Evolutionary conservation across 2,329 filamentous ascomycete genomes (phyloP).

Genomic region (Daldinia eschscholtzii): DNA sequence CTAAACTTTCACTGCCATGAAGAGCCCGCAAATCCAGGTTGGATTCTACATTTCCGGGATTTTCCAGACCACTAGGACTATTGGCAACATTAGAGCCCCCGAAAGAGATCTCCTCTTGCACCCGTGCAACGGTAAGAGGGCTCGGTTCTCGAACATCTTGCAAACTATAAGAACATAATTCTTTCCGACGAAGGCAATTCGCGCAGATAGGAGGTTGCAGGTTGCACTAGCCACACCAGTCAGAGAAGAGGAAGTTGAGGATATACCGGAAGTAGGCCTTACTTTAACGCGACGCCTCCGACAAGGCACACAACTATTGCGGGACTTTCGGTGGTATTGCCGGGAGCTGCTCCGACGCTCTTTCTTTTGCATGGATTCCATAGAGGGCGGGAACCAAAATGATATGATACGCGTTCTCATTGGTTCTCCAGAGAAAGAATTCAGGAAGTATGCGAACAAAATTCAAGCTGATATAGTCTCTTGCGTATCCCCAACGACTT

Average conservation of each 20-base stretch:
- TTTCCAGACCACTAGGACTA: not conserved
- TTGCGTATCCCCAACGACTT: not conserved
- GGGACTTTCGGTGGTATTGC: slow-evolving; percentile 41
- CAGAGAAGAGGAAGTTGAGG: not conserved
- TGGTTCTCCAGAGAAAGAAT: not conserved
- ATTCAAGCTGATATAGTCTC: not conserved
- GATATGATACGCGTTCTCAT: not conserved
- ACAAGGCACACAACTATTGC: slow-evolving; percentile 34
- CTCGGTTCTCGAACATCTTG: slow-evolving; percentile 7
- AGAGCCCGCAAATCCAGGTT: slow-evolving; percentile 1
- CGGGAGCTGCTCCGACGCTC: slow-evolving; percentile 36
- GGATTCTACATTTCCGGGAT: too few relatives aligned
- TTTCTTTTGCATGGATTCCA: slow-evolving; percentile 1
- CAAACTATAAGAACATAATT: slow-evolving; percentile 40
- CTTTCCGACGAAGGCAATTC: slow-evolving; percentile 44
- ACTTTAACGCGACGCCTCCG: slow-evolving; percentile 33
- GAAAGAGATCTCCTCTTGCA: not conserved
- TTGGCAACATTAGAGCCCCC: too few relatives aligned
- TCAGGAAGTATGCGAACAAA: not conserved
- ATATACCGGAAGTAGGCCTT: not conserved
- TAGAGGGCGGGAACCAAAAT: not conserved
- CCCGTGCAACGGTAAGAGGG: not conserved
- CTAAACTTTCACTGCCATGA: not conserved
- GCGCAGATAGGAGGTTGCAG: slow-evolving; percentile 42
- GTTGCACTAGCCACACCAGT: slow-evolving; percentile 38